Evolutionary conservation across 352 stramenopile species (phyloP).

Genomic region (Phytopythium ostracodes): DNA sequence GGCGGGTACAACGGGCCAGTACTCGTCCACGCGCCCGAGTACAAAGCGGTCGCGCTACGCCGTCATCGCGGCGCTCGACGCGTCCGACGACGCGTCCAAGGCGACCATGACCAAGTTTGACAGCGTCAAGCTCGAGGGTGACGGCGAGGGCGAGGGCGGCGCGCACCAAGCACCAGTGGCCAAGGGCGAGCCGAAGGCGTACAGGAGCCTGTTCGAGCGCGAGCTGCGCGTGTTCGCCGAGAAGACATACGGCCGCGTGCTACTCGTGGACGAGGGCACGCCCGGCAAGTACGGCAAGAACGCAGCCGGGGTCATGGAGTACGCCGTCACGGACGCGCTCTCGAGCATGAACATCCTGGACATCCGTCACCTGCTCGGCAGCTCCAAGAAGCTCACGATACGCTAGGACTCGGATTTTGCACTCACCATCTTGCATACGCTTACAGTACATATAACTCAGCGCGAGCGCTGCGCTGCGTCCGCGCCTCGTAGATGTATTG

Average conservation of each 20-base stretch:
- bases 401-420: constrained; percentile 13
- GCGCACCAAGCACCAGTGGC: no score
- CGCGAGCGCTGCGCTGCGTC: no score
- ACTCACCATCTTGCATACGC: no score
- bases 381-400: constrained; percentile 42
- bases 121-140: neutral
- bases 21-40: neutral
- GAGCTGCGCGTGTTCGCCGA: constrained; percentile 29
- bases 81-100: neutral
- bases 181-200: constrained; percentile 8
- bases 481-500: no score
- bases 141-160: neutral
- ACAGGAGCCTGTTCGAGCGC: constrained; percentile 46
- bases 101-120: neutral
- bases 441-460: no score
- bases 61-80: neutral
- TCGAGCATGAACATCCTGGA: constrained; percentile 42
- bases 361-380: constrained; percentile 45
- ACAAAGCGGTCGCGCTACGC: neutral
- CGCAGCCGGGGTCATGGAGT: constrained; percentile 26
- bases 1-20: neutral
- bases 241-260: constrained; percentile 20
- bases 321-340: constrained; percentile 32
- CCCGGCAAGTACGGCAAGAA: constrained; percentile 25
- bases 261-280: constrained; percentile 35